A percentile compares a stretch with the other conserved stretches of the same genome.
phyloP scores from a whole-genome alignment of 2,329 filamentous ascomycete genomes.

The Aspergillus nomiae region DNA sequence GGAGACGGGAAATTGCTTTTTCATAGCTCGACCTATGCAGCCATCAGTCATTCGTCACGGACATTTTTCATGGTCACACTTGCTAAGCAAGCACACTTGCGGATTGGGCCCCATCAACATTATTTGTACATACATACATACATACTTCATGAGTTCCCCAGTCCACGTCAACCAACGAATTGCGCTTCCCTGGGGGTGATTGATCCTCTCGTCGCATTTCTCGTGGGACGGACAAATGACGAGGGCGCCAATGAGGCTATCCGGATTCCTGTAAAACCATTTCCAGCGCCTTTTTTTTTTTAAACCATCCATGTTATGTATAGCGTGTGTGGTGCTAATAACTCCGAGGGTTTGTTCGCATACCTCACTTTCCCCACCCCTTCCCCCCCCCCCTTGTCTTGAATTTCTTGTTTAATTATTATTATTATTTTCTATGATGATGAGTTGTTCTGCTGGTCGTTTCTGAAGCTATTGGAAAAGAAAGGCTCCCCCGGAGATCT shows the following conservation, averaged over 20 bases:
- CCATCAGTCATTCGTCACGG: slow-evolving; percentile 4
- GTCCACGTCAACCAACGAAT: slow-evolving; percentile 3
- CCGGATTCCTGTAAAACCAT: background rate
- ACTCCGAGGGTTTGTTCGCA: background rate
- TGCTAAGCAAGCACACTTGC: background rate
- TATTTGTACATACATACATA: background rate
- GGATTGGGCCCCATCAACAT: background rate
- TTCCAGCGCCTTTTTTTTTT: background rate
- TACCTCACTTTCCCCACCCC: background rate
- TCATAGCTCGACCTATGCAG: slow-evolving; percentile 3
- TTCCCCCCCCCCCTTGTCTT: background rate
- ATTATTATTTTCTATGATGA: background rate
- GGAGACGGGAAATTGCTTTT: slow-evolving; percentile 7
- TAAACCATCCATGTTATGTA: background rate
- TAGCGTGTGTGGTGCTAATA: background rate
- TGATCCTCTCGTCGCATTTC: background rate
- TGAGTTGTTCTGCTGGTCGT: background rate
- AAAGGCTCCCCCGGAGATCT: slow-evolving; percentile 3
- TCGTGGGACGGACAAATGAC: background rate
- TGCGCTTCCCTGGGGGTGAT: background rate
- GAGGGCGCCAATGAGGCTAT: slow-evolving; percentile 4
- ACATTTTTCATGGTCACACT: background rate
- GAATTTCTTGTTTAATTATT: background rate
- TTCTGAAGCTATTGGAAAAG: slow-evolving; percentile 8
- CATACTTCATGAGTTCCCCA: background rate